Evolutionary conservation across 257 asterid genomes (phyloP).

Genomic region (Lycium barbarum): DNA sequence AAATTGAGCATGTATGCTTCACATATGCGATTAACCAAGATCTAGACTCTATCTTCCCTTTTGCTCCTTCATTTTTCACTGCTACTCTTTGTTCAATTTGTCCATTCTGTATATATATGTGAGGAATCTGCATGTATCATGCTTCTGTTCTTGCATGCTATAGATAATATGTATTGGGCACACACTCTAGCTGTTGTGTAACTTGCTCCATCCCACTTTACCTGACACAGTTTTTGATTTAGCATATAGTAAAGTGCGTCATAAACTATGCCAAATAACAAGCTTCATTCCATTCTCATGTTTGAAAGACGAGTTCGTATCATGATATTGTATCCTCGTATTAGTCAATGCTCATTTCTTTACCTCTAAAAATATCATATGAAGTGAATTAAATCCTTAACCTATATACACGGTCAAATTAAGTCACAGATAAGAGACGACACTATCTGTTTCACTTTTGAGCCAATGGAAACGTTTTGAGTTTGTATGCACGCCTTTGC

Average conservation of each 20-base stretch:
- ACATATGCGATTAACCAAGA: conserved; percentile 18
- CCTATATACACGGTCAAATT: not conserved
- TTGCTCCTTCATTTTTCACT: conserved; percentile 1
- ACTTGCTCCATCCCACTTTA: not conserved
- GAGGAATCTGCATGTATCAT: not conserved
- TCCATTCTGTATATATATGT: not conserved
- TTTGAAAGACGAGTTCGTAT: not conserved
- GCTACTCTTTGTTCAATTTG: not conserved
- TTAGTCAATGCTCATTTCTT: conserved; percentile 16
- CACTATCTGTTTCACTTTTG: conserved; percentile 3
- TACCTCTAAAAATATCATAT: conserved; percentile 9
- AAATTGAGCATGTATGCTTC: conserved; percentile 76
- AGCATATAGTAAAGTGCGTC: not conserved
- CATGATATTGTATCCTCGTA: not conserved
- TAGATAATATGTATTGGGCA: not conserved
- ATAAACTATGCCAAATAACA: conserved; percentile 13
- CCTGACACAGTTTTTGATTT: not conserved
- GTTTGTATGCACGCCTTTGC: conserved; percentile 40
- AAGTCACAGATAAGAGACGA: not conserved
- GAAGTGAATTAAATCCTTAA: conserved; percentile 9
- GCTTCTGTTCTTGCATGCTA: not conserved
- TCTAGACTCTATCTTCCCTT: not conserved
- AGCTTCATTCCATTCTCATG: not conserved
- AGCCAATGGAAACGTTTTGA: conserved; percentile 18
- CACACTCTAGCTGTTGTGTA: conserved; percentile 7